Evolutionary conservation across 352 stramenopile species (phyloP).

Genomic region (Phytophthora agathidicida): DNA sequence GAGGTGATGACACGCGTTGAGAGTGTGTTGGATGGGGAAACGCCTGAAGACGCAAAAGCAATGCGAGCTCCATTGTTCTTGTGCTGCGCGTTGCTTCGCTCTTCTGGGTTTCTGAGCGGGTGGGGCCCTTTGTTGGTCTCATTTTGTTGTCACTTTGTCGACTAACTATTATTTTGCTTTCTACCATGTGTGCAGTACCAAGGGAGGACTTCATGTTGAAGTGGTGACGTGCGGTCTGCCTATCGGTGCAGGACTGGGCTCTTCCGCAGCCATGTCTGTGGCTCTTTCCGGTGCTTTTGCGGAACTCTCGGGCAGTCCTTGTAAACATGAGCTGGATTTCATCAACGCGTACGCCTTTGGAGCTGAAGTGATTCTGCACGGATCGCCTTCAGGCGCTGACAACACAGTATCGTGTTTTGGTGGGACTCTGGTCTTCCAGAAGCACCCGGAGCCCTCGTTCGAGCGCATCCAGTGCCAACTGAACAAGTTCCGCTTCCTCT

Average conservation of each 20-base stretch:
- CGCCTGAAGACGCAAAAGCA: slow-evolving; percentile 46
- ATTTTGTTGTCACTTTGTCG: not conserved
- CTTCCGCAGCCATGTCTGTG: slow-evolving; percentile 90
- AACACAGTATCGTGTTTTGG: slow-evolving; percentile 92
- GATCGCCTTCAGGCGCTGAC: slow-evolving; percentile 91
- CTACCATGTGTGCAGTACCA: slow-evolving; percentile 5
- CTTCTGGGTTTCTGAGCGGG: slow-evolving; percentile 35
- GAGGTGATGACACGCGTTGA: slow-evolving; percentile 58
- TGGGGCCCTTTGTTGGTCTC: slow-evolving; percentile 11
- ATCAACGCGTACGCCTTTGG: slow-evolving; percentile 90
- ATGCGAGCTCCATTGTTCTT: slow-evolving; percentile 68
- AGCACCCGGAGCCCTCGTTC: slow-evolving; percentile 53
- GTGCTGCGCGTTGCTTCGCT: slow-evolving; percentile 58
- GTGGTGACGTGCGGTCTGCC: slow-evolving; percentile 64
- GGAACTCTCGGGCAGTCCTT: slow-evolving; percentile 36
- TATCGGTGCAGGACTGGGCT: slow-evolving; percentile 91
- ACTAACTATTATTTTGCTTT: slow-evolving; percentile 5
- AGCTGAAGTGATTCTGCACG: slow-evolving; percentile 92
- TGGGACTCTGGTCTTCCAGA: slow-evolving; percentile 84
- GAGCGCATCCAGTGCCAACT: slow-evolving; percentile 54
- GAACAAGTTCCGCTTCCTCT: slow-evolving; percentile 80
- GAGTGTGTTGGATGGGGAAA: slow-evolving; percentile 47
- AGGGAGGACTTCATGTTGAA: slow-evolving; percentile 48
- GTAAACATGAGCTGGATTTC: slow-evolving; percentile 37
- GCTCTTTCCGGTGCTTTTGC: slow-evolving; percentile 73